Evolutionary conservation across 2,329 filamentous ascomycete genomes (phyloP), one percentile per base, ranked within the genome.

Genomic region (Colletotrichum magnum): DNA sequence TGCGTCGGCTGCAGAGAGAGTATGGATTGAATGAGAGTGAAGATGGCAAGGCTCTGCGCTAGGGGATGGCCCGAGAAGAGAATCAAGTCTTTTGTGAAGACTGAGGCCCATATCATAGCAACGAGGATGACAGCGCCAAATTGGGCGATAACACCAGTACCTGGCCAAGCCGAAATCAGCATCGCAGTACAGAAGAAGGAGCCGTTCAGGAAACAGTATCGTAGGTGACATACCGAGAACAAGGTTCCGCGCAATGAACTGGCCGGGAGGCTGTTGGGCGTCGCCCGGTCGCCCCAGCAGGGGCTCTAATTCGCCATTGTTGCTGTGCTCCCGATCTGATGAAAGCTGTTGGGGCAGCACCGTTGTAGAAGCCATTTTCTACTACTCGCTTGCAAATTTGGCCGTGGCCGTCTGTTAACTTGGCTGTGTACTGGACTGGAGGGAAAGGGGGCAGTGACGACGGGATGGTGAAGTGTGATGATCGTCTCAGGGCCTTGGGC

Each of bases 1-100:
- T 93, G 88, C 0, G 95, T 97, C 2, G 95, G 96, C 79, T 99
- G 96, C 43, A 98, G 88, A 73, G 96, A 84, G 60, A 98, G 89
- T 72, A 95, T 89, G 64, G 92, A 92, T 84, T 98, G 92, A 18
- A 93, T 87, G 75, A 96, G 85, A 67, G 94, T 85, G 71, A 97
- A 85, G 68, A 97, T 80, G 57, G 90, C 94, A 66, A 92, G 73
- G 12, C 84, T 86, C 81, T 88, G 85, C 68, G 91, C 84, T 77
- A 98, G 90, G 7, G 95, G 95, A 80, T 98, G 95, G 9, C 92
- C 90, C 18, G 94, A 94, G 87, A 98, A 97, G 74, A 97, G 89
- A 47, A 93, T 93, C 71, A 97, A 77, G 36, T 83, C 80, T 64
- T 91, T 85, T 50, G 89, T 87, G 77, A 97, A 89, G 72, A 98